phyloP scores from a whole-genome alignment of 108 stramenopile genomes.

The Stephanodiscus triporus region DNA sequence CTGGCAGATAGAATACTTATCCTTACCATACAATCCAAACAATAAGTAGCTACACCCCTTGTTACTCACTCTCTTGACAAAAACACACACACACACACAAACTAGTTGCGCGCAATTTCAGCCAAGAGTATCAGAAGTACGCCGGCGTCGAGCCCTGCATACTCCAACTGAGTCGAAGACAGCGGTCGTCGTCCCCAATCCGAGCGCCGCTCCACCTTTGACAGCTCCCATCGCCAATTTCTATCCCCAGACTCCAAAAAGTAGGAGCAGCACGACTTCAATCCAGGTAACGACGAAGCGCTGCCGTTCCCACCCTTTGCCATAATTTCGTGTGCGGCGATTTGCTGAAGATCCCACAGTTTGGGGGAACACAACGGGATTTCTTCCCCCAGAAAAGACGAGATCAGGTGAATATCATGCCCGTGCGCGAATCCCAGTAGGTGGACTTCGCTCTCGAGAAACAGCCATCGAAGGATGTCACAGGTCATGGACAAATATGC shows the following conservation, averaged over 20 bases:
- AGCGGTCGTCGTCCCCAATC: conserved; percentile 47
- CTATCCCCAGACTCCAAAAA: conserved; percentile 8
- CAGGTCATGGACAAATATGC: conserved; percentile 27
- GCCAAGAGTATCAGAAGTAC: conserved; percentile 36
- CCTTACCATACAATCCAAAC: too few relatives aligned
- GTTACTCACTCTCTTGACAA: too few relatives aligned
- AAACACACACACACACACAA: background rate
- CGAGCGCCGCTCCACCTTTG: conserved; percentile 59
- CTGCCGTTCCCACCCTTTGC: conserved; percentile 9
- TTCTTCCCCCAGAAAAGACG: conserved; percentile 35
- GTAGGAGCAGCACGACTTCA: conserved; percentile 41
- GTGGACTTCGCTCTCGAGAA: conserved; percentile 30
- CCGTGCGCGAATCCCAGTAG: conserved; percentile 40
- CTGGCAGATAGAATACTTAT: too few relatives aligned
- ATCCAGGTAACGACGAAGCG: conserved; percentile 30
- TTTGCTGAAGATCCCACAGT: conserved; percentile 39
- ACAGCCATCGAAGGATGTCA: conserved; percentile 46
- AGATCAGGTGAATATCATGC: conserved; percentile 37
- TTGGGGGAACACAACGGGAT: conserved; percentile 17
- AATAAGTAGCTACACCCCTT: too few relatives aligned
- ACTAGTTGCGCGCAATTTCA: conserved; percentile 24
- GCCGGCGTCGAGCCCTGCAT: conserved; percentile 48
- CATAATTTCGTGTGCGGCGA: conserved; percentile 38
- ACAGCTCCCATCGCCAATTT: conserved; percentile 6
- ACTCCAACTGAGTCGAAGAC: conserved; percentile 37